A percentile compares a stretch with the other conserved stretches of the same genome.
Evolutionary conservation across 2,329 filamentous ascomycete genomes (phyloP).

Genomic region (Alternaria triticimaculans): DNA sequence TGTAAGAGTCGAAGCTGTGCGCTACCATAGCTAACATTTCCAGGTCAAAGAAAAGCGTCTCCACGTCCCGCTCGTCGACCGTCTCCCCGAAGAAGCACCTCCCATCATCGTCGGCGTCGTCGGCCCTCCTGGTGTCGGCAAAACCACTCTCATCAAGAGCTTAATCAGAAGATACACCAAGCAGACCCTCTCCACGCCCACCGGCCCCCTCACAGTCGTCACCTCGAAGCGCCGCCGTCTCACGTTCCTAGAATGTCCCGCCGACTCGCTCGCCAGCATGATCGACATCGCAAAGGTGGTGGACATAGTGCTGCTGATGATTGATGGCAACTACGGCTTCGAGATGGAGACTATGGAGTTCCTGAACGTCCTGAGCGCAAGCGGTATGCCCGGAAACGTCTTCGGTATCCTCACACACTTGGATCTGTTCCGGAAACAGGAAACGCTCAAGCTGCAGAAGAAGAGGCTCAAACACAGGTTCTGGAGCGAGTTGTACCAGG

Average conservation of each 20-base stretch:
- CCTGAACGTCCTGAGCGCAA: conserved; percentile 88
- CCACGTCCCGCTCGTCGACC: conserved; percentile 95
- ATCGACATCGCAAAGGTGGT: conserved; percentile 97
- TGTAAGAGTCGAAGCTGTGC: conserved; percentile 10
- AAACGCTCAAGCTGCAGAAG: conserved; percentile 89
- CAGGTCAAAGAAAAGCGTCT: conserved; percentile 94
- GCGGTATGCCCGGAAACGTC: conserved; percentile 97
- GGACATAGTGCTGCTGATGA: conserved; percentile 96
- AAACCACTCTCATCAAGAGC: conserved; percentile 94
- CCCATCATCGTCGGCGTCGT: conserved; percentile 93
- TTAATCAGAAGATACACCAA: conserved; percentile 94
- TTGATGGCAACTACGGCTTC: conserved; percentile 97
- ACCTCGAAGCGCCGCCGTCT: conserved; percentile 94
- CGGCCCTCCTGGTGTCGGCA: conserved; percentile 90
- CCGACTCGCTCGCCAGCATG: conserved; percentile 90
- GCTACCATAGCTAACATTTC: conserved; percentile 7
- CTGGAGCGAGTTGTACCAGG: conserved; percentile 96
- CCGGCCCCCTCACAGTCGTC: conserved; percentile 92
- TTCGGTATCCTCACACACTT: conserved; percentile 97
- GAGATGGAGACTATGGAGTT: conserved; percentile 99
- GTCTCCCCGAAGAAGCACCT: conserved; percentile 92
- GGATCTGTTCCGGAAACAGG: conserved; percentile 93
- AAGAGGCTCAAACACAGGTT: conserved; percentile 94
- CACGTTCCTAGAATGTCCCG: conserved; percentile 97
- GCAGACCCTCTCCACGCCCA: conserved; percentile 87